Evolutionary conservation across 1,284 basidiomycete genomes (phyloP).

Genomic region (Golubevia pallescens): DNA sequence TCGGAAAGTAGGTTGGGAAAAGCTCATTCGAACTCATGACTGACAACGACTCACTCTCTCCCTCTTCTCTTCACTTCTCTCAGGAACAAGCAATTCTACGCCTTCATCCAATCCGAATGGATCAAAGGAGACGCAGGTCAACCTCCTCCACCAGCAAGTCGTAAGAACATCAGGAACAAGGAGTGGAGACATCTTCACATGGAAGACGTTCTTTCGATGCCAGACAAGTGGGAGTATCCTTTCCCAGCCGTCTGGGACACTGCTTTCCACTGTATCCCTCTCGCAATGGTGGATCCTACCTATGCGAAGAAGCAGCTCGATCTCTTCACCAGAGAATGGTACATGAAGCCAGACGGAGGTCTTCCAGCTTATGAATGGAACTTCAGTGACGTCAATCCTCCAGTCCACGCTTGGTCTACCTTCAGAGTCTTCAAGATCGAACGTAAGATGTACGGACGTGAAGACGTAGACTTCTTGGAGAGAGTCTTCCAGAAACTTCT

Average conservation of each 20-base stretch:
- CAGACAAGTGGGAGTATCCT: constrained; percentile 97
- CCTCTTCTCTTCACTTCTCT: neutral
- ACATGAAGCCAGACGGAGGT: constrained; percentile 94
- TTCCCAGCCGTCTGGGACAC: constrained; percentile 75
- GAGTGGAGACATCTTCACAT: constrained; percentile 95
- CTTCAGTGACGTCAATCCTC: constrained; percentile 70
- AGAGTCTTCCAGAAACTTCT: constrained; percentile 97
- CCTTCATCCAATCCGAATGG: constrained; percentile 55
- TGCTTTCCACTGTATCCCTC: constrained; percentile 96
- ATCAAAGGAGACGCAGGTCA: constrained; percentile 52
- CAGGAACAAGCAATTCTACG: constrained; percentile 56
- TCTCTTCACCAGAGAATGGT: constrained; percentile 95
- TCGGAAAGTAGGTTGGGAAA: neutral
- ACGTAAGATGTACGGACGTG: constrained; percentile 86
- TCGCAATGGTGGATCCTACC: constrained; percentile 89
- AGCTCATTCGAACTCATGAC: too few relatives aligned
- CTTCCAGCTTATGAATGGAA: constrained; percentile 99
- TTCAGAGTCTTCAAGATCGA: constrained; percentile 99
- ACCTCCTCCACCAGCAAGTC: constrained; percentile 47
- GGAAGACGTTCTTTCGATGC: constrained; percentile 96
- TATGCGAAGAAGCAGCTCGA: constrained; percentile 98
- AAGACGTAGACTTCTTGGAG: constrained; percentile 91
- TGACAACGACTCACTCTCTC: neutral
- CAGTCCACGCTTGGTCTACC: constrained; percentile 74
- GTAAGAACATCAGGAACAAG: constrained; percentile 64